These are phyloP conservation scores for Zymoseptoria pseudotritici DNA, from an alignment of 2,329 filamentous ascomycete genomes.

Conservation along the genomic window DNA sequence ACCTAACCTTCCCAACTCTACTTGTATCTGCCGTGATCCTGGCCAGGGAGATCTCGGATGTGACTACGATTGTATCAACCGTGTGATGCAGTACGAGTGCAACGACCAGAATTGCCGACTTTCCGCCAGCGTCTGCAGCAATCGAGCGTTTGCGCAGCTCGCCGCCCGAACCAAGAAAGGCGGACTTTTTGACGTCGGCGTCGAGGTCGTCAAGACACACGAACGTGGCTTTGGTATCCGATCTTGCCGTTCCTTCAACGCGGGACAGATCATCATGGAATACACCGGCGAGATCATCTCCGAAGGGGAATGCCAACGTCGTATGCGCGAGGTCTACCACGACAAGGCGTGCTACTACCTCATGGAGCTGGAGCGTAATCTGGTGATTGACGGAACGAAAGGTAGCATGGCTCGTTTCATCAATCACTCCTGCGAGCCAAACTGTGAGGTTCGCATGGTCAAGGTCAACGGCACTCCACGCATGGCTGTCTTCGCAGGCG, in stretches of 20 bases:
- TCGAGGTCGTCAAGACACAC: conserved; percentile 86
- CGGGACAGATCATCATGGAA: conserved; percentile 95
- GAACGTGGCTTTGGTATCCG: conserved; percentile 89
- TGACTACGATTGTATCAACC: conserved; percentile 83
- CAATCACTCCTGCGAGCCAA: conserved; percentile 94
- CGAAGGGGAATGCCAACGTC: conserved; percentile 81
- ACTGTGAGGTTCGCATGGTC: conserved; percentile 76
- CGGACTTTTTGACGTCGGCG: conserved; percentile 82
- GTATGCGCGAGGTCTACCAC: conserved; percentile 91
- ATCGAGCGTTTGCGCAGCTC: conserved; percentile 79
- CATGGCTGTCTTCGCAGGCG: conserved; percentile 93
- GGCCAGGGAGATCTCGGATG: conserved; percentile 63
- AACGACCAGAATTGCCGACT: conserved; percentile 82
- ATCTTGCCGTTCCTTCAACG: conserved; percentile 76
- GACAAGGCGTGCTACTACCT: conserved; percentile 97
- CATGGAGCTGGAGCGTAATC: conserved; percentile 97
- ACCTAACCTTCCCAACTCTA: conserved; percentile 23
- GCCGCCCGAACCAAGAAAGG: conserved; percentile 64
- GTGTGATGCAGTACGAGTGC: conserved; percentile 96
- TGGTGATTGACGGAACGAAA: conserved; percentile 95
- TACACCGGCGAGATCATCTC: conserved; percentile 98
- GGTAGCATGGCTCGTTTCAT: conserved; percentile 96
- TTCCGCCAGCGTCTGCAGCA: conserved; percentile 66
- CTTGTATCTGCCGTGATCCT: conserved; percentile 61
- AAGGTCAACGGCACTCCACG: conserved; percentile 90